A percentile compares a stretch with the other conserved stretches of the same genome.
phyloP scores from a whole-genome alignment of 83 land plant species.

The Larix sibirica region DNA sequence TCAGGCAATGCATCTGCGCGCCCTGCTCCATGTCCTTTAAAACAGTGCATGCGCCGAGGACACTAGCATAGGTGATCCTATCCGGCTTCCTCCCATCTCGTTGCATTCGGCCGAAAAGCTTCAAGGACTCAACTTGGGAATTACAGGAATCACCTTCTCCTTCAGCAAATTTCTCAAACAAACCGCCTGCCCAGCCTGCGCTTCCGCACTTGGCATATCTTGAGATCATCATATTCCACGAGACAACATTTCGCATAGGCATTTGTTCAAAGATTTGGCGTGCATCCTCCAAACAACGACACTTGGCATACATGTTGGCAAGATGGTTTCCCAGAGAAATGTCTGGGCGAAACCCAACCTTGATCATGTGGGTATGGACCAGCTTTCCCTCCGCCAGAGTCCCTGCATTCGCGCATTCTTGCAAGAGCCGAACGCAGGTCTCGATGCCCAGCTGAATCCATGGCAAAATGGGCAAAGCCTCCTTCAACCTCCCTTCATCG shows the following conservation, averaged over 20 bases:
- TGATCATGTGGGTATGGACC: conserved; percentile 9
- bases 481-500: no score
- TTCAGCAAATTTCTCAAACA: not conserved
- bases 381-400: not conserved
- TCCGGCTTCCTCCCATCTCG: conserved; percentile 4
- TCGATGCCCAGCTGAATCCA: no score
- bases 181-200: not conserved
- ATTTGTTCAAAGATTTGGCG: conserved; percentile 34
- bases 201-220: conserved; percentile 17
- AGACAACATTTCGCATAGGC: conserved; percentile 36
- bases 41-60: conserved; percentile 38
- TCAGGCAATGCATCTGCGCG: conserved; percentile 40
- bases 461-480: no score
- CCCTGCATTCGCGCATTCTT: conserved; percentile 4
- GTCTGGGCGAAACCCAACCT: conserved; percentile 5
- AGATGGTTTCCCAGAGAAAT: conserved; percentile 14
- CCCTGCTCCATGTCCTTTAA: conserved; percentile 43
- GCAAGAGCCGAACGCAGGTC: not conserved
- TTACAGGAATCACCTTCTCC: not conserved
- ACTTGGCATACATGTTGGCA: conserved; percentile 18
- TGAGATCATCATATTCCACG: conserved; percentile 44
- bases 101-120: conserved; percentile 11
- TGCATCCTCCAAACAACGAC: conserved; percentile 27
- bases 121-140: not conserved
- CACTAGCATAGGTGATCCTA: conserved; percentile 34